Evolutionary conservation across 164 flowering plant species (phyloP).

Genomic region (Vitis cinerea): DNA sequence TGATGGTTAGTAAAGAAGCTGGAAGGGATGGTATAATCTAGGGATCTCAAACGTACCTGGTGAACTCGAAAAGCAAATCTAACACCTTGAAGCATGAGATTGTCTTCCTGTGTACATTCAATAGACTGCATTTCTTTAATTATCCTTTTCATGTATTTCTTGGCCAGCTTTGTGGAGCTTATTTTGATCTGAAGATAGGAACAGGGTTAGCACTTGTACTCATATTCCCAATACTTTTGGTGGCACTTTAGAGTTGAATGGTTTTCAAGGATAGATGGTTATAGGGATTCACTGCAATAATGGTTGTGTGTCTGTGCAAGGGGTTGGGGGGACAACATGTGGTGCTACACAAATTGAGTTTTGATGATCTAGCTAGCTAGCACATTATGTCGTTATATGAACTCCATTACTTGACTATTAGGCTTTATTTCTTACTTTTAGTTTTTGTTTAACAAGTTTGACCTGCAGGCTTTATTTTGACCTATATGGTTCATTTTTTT

Average conservation of each 20-base stretch:
- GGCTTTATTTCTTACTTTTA: background rate
- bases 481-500: too few relatives aligned
- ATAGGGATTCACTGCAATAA: background rate
- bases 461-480: background rate
- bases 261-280: background rate
- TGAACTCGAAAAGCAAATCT: constrained; percentile 65
- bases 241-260: background rate
- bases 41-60: constrained; percentile 30
- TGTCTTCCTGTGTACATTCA: constrained; percentile 30
- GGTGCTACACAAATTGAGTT: background rate
- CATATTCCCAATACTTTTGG: background rate
- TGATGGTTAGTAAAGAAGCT: constrained; percentile 2
- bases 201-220: background rate
- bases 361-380: background rate
- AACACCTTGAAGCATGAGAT: constrained; percentile 63
- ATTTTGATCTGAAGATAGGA: constrained; percentile 48
- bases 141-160: constrained; percentile 58
- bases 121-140: constrained; percentile 34
- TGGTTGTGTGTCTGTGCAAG: too few relatives aligned
- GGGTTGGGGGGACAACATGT: too few relatives aligned
- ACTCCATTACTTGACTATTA: background rate
- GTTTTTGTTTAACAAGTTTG: background rate
- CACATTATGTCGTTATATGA: background rate
- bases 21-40: background rate
- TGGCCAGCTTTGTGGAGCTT: constrained; percentile 55